phyloP scores from a whole-genome alignment of 2,329 filamentous ascomycete genomes.

The Dactylellina haptotyla region DNA sequence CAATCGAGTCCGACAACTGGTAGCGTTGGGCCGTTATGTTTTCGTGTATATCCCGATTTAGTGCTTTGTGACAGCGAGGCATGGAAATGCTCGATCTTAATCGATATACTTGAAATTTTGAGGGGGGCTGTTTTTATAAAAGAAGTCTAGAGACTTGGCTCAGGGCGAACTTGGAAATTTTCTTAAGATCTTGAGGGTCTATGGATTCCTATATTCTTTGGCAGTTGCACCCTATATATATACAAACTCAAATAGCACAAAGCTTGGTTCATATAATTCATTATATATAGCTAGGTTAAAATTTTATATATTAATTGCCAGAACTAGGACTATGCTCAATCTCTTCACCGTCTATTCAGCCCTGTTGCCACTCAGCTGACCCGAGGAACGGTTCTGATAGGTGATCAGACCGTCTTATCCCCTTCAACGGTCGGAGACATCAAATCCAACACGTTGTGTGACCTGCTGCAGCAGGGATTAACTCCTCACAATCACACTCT shows the following conservation, averaged over 20 bases:
- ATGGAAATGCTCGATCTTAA: not conserved
- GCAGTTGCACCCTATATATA: too few relatives aligned
- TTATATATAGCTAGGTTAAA: not conserved
- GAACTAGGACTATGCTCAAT: too few relatives aligned
- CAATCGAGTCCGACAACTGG: slow-evolving; percentile 4
- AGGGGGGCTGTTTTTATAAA: not conserved
- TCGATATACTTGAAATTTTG: not conserved
- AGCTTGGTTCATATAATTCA: too few relatives aligned
- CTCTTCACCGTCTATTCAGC: not conserved
- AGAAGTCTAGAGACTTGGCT: too few relatives aligned
- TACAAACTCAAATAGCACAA: too few relatives aligned
- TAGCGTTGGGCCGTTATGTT: slow-evolving; percentile 1
- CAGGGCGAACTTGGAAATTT: too few relatives aligned
- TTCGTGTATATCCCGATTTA: slow-evolving; percentile 37
- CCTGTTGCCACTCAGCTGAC: slow-evolving; percentile 19
- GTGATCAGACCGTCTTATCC: not conserved
- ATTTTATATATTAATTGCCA: not conserved
- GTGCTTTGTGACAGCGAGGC: slow-evolving; percentile 37
- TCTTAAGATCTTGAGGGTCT: too few relatives aligned
- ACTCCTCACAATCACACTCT: too few relatives aligned
- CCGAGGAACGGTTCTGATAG: slow-evolving; percentile 2
- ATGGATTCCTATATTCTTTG: too few relatives aligned
- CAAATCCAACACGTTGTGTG: slow-evolving; percentile 12
- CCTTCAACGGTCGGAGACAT: not conserved
- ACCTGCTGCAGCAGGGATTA: not conserved